These are phyloP conservation scores for Russula vinacea DNA, from an alignment of 768 basidiomycete genomes.

Conservation along the genomic window DNA sequence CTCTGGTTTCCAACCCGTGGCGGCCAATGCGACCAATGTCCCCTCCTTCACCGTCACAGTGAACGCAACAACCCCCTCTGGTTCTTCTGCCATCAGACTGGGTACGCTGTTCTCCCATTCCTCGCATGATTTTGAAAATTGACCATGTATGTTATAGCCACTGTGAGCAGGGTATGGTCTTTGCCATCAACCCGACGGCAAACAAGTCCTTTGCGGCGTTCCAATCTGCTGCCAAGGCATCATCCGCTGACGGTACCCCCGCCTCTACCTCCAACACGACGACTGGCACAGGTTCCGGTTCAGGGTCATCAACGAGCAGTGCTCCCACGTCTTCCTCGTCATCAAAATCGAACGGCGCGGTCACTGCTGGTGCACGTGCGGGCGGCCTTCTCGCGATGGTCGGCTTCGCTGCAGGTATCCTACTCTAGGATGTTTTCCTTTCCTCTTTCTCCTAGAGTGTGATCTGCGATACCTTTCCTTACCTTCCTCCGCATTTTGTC, in stretches of 20 bases:
- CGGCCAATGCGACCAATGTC: constrained; percentile 10
- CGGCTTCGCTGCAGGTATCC: constrained; percentile 26
- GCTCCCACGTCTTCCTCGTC: not conserved
- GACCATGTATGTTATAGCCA: constrained; percentile 24
- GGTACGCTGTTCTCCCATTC: constrained; percentile 22
- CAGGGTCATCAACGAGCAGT: not conserved
- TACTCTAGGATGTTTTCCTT: constrained; percentile 14
- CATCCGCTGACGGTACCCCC: constrained; percentile 10
- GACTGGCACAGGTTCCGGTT: not conserved
- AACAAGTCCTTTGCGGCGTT: constrained; percentile 33
- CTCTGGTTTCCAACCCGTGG: constrained; percentile 35
- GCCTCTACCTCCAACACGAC: not conserved
- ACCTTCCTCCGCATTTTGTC: not conserved
- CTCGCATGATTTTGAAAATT: not conserved
- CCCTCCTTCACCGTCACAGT: constrained; percentile 30
- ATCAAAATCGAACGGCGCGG: constrained; percentile 13
- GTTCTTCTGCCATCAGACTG: constrained; percentile 36
- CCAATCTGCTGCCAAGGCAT: constrained; percentile 29
- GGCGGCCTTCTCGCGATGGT: constrained; percentile 24
- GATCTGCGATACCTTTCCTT: constrained; percentile 8
- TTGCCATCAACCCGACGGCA: constrained; percentile 35
- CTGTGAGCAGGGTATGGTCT: constrained; percentile 36
- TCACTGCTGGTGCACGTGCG: not conserved
- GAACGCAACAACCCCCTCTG: constrained; percentile 31
- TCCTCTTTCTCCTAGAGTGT: not conserved